These are phyloP conservation scores for Enterocytospora artemiae DNA, from an alignment of 371 early-diverging fungal genomes.

Conservation along the genomic window DNA sequence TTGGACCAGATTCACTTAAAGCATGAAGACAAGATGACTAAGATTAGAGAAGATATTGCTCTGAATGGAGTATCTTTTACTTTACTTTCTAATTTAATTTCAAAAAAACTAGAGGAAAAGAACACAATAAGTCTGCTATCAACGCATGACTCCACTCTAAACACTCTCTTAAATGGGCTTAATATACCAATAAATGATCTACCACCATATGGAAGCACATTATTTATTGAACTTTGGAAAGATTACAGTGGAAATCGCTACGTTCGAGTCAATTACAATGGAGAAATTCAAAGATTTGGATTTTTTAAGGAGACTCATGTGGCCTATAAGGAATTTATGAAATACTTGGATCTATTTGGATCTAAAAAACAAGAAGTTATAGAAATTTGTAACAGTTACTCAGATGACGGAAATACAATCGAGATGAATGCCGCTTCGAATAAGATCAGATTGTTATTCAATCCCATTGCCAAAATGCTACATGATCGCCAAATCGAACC, in stretches of 20 bases:
- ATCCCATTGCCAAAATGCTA: too few relatives aligned
- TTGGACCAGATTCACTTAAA: background rate
- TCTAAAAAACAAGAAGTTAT: background rate
- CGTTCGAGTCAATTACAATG: conserved; percentile 41
- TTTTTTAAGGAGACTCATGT: conserved; percentile 18
- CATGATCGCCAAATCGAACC: too few relatives aligned
- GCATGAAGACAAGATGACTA: conserved; percentile 9
- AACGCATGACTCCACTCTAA: conserved; percentile 45
- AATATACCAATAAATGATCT: conserved; percentile 12
- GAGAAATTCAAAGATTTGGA: conserved; percentile 22
- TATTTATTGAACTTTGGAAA: conserved; percentile 51
- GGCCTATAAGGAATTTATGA: conserved; percentile 23
- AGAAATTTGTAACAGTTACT: background rate
- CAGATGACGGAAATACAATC: background rate
- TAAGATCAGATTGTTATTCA: too few relatives aligned
- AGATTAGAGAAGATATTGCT: conserved; percentile 4
- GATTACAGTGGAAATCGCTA: conserved; percentile 20
- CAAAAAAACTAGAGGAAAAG: conserved; percentile 10
- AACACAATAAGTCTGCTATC: conserved; percentile 25
- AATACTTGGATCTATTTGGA: conserved; percentile 10
- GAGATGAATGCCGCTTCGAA: background rate
- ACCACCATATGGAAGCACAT: conserved; percentile 49
- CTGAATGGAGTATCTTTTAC: conserved; percentile 1
- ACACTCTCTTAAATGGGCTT: conserved; percentile 34
- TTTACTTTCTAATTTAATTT: background rate